These are phyloP conservation scores for Oryza australiensis DNA, from an alignment of 176 grass and related monocot genomes.

Conservation along the genomic window DNA sequence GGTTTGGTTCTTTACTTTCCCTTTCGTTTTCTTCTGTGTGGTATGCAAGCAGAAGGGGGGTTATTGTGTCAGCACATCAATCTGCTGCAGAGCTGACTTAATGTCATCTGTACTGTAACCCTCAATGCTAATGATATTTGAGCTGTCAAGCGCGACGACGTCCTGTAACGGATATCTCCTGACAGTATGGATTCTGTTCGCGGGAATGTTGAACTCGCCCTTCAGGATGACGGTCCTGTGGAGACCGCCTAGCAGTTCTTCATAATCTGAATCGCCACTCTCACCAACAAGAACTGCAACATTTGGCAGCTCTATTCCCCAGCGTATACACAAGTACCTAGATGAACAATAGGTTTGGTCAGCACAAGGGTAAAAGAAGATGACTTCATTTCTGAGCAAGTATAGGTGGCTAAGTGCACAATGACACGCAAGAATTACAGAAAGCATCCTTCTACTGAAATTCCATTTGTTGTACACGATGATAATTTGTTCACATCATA, in stretches of 20 bases:
- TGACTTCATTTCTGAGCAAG: neutral
- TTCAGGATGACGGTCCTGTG: slow-evolving; percentile 89
- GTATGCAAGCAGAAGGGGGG: neutral
- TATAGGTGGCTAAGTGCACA: neutral
- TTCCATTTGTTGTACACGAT: neutral
- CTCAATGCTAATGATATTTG: slow-evolving; percentile 57
- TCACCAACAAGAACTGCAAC: slow-evolving; percentile 77
- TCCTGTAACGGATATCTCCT: slow-evolving; percentile 78
- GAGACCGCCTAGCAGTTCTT: slow-evolving; percentile 76
- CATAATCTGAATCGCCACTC: slow-evolving; percentile 90
- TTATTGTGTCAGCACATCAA: slow-evolving; percentile 43
- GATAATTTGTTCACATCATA: neutral
- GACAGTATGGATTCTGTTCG: slow-evolving; percentile 58
- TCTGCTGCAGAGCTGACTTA: slow-evolving; percentile 53
- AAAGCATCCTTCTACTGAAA: neutral
- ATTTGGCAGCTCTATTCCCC: slow-evolving; percentile 82
- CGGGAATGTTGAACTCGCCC: slow-evolving; percentile 63
- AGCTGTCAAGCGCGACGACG: slow-evolving; percentile 74
- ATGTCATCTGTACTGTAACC: slow-evolving; percentile 48
- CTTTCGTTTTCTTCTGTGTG: neutral
- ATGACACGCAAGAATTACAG: neutral
- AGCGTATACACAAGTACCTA: slow-evolving; percentile 92
- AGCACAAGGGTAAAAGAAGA: neutral
- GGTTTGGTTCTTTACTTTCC: neutral
- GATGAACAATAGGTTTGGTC: slow-evolving; percentile 7